Conservation (phyloP, 208 protist genomes). For the Leishmania amazonensis region DNA sequence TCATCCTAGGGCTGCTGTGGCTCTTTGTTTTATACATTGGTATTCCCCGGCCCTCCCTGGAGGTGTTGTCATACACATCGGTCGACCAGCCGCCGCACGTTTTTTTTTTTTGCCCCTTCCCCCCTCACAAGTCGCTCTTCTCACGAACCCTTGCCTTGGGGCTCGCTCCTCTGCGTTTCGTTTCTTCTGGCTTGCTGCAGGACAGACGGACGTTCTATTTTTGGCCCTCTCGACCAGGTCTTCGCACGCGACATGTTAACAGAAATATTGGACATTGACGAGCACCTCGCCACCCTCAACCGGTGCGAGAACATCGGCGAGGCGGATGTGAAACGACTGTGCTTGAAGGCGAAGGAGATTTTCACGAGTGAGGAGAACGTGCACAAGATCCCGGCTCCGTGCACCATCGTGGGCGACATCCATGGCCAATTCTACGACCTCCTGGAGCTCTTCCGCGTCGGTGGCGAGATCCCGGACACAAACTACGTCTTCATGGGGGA, state of each 20-base stretch:
- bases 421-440: slow-evolving; percentile 98
- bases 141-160: not conserved
- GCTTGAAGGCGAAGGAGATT: slow-evolving; percentile 81
- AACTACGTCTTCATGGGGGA: slow-evolving; percentile 99
- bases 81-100: not conserved
- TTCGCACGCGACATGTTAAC: slow-evolving; percentile 16
- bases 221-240: not conserved
- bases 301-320: slow-evolving; percentile 95
- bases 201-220: not conserved
- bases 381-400: slow-evolving; percentile 89
- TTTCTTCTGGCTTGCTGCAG: not conserved
- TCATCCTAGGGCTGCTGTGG: slow-evolving; percentile 7
- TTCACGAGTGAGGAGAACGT: slow-evolving; percentile 91
- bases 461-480: slow-evolving; percentile 95
- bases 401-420: slow-evolving; percentile 95
- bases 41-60: slow-evolving; percentile 6
- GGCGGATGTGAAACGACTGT: slow-evolving; percentile 92
- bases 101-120: not conserved
- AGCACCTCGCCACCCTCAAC: slow-evolving; percentile 96
- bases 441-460: slow-evolving; percentile 96
- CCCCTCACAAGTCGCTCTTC: not conserved
- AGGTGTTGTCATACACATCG: not conserved
- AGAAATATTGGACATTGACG: slow-evolving; percentile 91
- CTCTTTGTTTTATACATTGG: slow-evolving; percentile 19
- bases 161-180: not conserved